phyloP scores from a whole-genome alignment of 441 rosid species.

The Gossypium schwendimanii region DNA sequence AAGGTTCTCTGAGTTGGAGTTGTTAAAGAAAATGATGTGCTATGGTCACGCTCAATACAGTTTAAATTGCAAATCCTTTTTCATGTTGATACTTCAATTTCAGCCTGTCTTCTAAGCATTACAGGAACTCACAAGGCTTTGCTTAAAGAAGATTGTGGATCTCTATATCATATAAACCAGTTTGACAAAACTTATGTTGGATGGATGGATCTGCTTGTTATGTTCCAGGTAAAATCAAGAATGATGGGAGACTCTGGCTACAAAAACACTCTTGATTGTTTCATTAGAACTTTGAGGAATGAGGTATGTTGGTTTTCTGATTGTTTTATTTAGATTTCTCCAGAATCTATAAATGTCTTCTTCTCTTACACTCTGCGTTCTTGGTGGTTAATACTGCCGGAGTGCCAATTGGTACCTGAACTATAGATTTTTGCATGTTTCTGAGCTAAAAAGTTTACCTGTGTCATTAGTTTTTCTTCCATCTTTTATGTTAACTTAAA shows the following conservation, averaged over 20 bases:
- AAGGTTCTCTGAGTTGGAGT: background rate
- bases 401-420: background rate
- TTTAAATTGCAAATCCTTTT: background rate
- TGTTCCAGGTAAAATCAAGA: slow-evolving; percentile 67
- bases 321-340: slow-evolving; percentile 9
- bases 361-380: background rate
- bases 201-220: slow-evolving; percentile 3
- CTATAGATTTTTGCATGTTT: background rate
- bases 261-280: slow-evolving; percentile 60
- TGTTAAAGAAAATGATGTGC: background rate
- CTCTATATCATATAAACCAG: background rate
- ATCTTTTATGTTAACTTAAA: background rate
- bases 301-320: slow-evolving; percentile 33
- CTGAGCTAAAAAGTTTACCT: background rate
- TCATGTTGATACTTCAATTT: background rate
- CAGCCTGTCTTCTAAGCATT: background rate
- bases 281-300: slow-evolving; percentile 51
- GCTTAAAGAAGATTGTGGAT: background rate
- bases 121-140: background rate
- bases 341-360: background rate
- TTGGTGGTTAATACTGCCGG: background rate
- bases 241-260: slow-evolving; percentile 79
- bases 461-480: background rate
- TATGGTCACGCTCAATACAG: background rate
- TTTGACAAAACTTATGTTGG: background rate